Conservation (phyloP, 805 yeast species). For the Yamadazyma akitaensis region DNA sequence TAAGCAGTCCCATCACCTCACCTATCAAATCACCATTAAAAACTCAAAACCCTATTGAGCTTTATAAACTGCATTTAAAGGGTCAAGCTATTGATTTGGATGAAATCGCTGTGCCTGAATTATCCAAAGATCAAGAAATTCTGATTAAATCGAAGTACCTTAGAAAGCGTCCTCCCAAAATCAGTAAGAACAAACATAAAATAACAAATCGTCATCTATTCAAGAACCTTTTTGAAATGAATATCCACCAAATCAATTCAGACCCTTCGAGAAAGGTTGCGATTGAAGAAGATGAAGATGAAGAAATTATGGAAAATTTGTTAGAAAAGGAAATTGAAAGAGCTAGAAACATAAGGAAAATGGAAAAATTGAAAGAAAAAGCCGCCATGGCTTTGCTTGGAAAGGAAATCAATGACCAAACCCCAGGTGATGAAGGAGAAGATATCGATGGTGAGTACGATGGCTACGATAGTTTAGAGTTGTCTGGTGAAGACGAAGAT, state of each 20-base stretch:
- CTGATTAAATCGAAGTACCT: slow-evolving; percentile 10
- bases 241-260: slow-evolving; percentile 40
- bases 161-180: slow-evolving; percentile 1
- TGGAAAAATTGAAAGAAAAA: slow-evolving; percentile 37
- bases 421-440: slow-evolving; percentile 11
- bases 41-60: slow-evolving; percentile 29
- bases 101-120: slow-evolving; percentile 7
- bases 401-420: slow-evolving; percentile 6
- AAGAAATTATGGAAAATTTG: slow-evolving; percentile 41
- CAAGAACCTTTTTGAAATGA: slow-evolving; percentile 16
- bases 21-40: slow-evolving; percentile 10
- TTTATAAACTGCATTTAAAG: slow-evolving; percentile 33
- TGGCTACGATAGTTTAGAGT: slow-evolving; percentile 12
- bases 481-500: slow-evolving; percentile 11
- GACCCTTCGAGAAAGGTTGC: slow-evolving; percentile 14
- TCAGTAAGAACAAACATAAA: background rate
- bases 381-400: slow-evolving; percentile 31
- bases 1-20: slow-evolving; percentile 7
- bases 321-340: slow-evolving; percentile 52
- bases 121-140: slow-evolving; percentile 11
- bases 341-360: slow-evolving; percentile 41
- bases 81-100: slow-evolving; percentile 11
- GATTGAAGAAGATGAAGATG: slow-evolving; percentile 40
- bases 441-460: slow-evolving; percentile 22
- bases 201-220: slow-evolving; percentile 1